Evolutionary conservation across 106 monocot genomes (phyloP), one percentile per base, ranked within the genome.

Genomic region (Agapanthus africanus): DNA sequence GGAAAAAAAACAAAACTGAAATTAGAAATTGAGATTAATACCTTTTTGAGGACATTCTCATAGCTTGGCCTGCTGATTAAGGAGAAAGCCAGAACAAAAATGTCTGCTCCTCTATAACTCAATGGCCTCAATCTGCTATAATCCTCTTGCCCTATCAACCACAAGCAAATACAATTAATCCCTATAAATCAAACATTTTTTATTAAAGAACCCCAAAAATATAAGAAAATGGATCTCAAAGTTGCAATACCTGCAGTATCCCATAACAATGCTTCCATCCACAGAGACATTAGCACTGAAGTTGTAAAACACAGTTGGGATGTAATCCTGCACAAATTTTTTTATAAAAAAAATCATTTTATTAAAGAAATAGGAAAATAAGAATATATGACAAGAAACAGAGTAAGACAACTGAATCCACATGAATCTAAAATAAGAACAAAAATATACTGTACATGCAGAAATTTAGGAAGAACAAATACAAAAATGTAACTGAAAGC

Each of bases 281-380:
- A 71, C 67, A 25, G 73, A 73, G 2, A 84, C 80, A 71, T 84
- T 84, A 8, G 84, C 84, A 33, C 84, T 84, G 80, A 84, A 84
- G 56, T 84, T 84, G 47, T 84, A 80, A 51, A 84, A 84, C 34
- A 84, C 84, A 6, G 84, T 84, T 4, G 84, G 84, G 3, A 84
- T 65, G 31, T 84, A 84, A 61, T 84, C 84, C 84, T 84, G 37
- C 2, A 39, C 26, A 49, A 6, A 26, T 26, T 36, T 36, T 37
- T 6, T 37, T 16, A 63, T 36, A 63, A 26, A 37, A 63, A 15
- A 63, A 63, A 14, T 0, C 13, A 47, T 2, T 3, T 15, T 37
- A 26, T 36, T 36, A 37, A 63, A 35, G 28, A 63, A 63, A 1
- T 18, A 8, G 16, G 37, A 2, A 22, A 14, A 35, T 19, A 63